phyloP scores from a whole-genome alignment of 495 filamentous ascomycete species.

The Lasiosphaeria miniovina region DNA sequence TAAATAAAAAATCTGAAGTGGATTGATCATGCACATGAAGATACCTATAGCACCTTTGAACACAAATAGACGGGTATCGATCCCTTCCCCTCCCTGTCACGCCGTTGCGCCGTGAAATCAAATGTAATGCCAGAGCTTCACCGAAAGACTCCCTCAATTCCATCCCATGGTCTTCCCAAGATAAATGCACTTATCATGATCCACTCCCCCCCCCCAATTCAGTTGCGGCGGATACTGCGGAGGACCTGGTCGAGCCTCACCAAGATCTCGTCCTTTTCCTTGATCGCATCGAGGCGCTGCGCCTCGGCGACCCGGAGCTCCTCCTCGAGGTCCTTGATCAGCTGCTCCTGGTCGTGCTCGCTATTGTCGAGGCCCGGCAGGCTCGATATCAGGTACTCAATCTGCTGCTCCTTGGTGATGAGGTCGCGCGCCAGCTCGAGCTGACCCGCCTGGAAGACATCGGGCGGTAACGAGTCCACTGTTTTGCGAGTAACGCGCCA shows the following conservation, averaged over 20 bases:
- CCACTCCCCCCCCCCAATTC: constrained; percentile 7
- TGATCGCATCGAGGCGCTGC: constrained; percentile 65
- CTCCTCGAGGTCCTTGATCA: constrained; percentile 71
- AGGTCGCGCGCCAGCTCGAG: constrained; percentile 82
- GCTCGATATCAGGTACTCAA: constrained; percentile 77
- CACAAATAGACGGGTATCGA: too few relatives aligned
- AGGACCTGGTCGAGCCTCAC: constrained; percentile 67
- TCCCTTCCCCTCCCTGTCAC: too few relatives aligned
- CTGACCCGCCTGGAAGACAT: constrained; percentile 66
- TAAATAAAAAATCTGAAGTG: too few relatives aligned
- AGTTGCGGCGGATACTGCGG: constrained; percentile 50
- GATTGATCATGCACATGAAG: too few relatives aligned
- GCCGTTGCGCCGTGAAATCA: too few relatives aligned
- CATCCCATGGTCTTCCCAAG: too few relatives aligned
- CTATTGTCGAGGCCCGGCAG: constrained; percentile 86
- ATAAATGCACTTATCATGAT: background rate
- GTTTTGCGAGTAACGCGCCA: background rate
- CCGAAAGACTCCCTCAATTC: too few relatives aligned
- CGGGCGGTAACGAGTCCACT: constrained; percentile 62
- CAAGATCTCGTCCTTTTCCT: constrained; percentile 67
- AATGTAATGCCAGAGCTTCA: too few relatives aligned
- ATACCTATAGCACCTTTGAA: too few relatives aligned
- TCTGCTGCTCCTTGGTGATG: constrained; percentile 89
- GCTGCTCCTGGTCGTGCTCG: constrained; percentile 73
- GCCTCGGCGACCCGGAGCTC: constrained; percentile 71